Base-by-base conservation (phyloP, 495 filamentous ascomycete species). In the Aspergillus olivimuriae region DNA sequence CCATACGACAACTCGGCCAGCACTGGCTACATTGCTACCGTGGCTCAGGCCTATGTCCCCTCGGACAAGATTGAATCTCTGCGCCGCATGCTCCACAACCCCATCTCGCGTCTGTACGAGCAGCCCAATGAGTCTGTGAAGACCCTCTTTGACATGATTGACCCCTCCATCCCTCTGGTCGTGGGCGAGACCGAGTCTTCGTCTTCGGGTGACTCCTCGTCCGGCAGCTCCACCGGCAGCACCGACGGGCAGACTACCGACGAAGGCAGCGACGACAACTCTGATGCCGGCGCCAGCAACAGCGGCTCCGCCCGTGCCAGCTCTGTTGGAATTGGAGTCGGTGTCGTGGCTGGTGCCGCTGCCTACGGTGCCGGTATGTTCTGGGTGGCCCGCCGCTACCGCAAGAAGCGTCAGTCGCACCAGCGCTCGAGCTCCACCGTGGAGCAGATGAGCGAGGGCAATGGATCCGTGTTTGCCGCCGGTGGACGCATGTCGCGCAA, bases 291-390 rank as follows among this genome's bases (percentile, higher is more conserved):
- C 26, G 68, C 72, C 39, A 69, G 65, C 49, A 65, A 62, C 62
- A 70, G 62, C 36, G 74, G 78, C 22, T 62, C 68, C 31, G 69
- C 75, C 18, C 77, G 76, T 39, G 78, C 80, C 42, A 86, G 83
- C 55, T 91, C 85, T n/a, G 84, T 87, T 36, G 89, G 84, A 50
- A 88, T 96, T 60, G 87, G 81, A 36, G 68, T 82, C 35, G 86
- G 83, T 53, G 83, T 86, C 40, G 78, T 89, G 22, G 79, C 75
- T 32, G 88, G 89, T 55, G 88, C 88, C 12, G 82, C 83, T 34
- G 85, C 83, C n/a, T 98, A 98, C 54, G 94, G 90, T 58, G 91
- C 87, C n/a, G 94, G 87, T 61, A 97, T 98, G 92, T 94, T 97
- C 68, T 84, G 90, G 60, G 78, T 97, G 50, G 92, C 92, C 18